A percentile compares a stretch with the other conserved stretches of the same genome.
phyloP scores from a whole-genome alignment of 495 filamentous ascomycete genomes.

The Podospora pseudopauciseta region DNA sequence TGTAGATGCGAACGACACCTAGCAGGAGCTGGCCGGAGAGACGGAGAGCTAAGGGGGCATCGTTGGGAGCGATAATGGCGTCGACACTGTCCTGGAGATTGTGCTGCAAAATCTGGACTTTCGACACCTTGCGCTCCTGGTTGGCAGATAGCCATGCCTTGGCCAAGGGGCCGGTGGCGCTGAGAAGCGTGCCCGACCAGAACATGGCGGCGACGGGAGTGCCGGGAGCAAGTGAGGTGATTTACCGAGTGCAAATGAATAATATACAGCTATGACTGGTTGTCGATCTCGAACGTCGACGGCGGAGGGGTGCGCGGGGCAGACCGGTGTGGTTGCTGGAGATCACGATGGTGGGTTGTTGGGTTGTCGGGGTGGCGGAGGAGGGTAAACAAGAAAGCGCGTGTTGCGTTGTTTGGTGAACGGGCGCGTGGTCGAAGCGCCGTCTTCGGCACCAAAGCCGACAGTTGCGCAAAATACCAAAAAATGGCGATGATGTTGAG shows the following conservation, averaged over 20 bases:
- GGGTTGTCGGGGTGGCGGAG: conserved; percentile 22
- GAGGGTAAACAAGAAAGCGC: conserved; percentile 38
- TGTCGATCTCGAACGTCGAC: conserved; percentile 16
- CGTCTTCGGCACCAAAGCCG: not conserved
- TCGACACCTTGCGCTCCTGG: conserved; percentile 93
- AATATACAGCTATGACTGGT: conserved; percentile 24
- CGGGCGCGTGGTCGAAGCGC: not conserved
- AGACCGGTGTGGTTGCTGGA: conserved; percentile 11
- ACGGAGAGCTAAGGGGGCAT: conserved; percentile 91
- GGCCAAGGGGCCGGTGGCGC: conserved; percentile 93
- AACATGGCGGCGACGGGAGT: conserved; percentile 68
- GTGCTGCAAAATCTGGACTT: conserved; percentile 86
- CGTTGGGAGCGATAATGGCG: conserved; percentile 88
- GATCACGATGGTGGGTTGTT: conserved; percentile 12
- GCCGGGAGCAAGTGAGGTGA: conserved; percentile 29
- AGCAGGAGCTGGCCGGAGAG: conserved; percentile 90
- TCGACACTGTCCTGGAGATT: conserved; percentile 90
- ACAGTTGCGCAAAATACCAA: conserved; percentile 16
- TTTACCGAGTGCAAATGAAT: conserved; percentile 24
- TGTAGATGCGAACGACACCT: conserved; percentile 96
- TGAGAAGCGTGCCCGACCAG: conserved; percentile 93
- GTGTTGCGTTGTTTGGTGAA: conserved; percentile 39
- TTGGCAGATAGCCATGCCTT: conserved; percentile 98
- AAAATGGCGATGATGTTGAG: conserved; percentile 14
- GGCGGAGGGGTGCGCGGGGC: conserved; percentile 8